Evolutionary conservation across 805 yeast genomes (phyloP).

Genomic region (Hanseniaspora clermontiae): DNA sequence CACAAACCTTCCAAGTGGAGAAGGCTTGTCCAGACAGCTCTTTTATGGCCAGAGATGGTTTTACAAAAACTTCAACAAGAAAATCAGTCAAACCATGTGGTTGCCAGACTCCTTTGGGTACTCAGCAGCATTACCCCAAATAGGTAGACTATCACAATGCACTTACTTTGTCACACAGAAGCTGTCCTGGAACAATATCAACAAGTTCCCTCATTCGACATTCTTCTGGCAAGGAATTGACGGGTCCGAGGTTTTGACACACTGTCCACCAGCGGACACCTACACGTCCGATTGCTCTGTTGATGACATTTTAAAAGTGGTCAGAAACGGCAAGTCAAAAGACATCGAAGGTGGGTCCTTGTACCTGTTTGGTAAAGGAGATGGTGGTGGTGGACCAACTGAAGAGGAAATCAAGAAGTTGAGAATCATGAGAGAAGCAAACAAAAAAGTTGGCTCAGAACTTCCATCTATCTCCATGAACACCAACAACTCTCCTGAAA

Average conservation of each 20-base stretch:
- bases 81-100: conserved; percentile 72
- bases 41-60: conserved; percentile 82
- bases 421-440: conserved; percentile 78
- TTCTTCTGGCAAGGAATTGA: conserved; percentile 94
- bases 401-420: conserved; percentile 86
- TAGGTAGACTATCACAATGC: conserved; percentile 78
- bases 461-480: conserved; percentile 78
- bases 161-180: conserved; percentile 82
- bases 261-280: conserved; percentile 96
- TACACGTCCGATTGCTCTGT: conserved; percentile 88
- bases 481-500: conserved; percentile 41
- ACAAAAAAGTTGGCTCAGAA: conserved; percentile 54
- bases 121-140: conserved; percentile 87
- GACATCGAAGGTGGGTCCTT: conserved; percentile 71
- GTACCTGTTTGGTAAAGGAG: conserved; percentile 83
- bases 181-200: conserved; percentile 91
- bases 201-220: conserved; percentile 75
- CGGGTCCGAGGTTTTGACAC: conserved; percentile 84
- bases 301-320: conserved; percentile 79
- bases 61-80: conserved; percentile 57
- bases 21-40: conserved; percentile 77
- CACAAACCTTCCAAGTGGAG: conserved; percentile 92
- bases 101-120: conserved; percentile 96
- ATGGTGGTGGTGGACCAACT: conserved; percentile 98
- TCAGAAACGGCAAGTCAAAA: conserved; percentile 69